These are phyloP conservation scores for Comarum palustre DNA, from an alignment of 306 rosid species.

Conservation along the genomic window DNA sequence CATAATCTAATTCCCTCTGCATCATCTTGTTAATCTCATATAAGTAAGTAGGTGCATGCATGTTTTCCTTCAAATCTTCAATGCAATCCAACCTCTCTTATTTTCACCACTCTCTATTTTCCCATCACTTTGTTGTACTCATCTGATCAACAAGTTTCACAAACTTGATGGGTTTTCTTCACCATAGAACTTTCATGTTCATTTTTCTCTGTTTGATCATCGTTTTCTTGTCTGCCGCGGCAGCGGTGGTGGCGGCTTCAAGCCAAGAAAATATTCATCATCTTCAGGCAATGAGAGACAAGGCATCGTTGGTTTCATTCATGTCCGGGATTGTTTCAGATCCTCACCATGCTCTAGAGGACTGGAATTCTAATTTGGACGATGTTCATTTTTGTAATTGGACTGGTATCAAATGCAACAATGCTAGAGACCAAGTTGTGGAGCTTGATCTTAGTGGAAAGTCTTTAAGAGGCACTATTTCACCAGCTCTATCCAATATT, in stretches of 20 bases:
- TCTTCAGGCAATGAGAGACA: conserved; percentile 34
- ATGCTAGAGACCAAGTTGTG: conserved; percentile 44
- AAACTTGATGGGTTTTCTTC: conserved; percentile 30
- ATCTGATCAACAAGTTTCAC: conserved; percentile 20
- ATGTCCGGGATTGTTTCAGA: conserved; percentile 63
- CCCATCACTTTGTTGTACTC: conserved; percentile 10
- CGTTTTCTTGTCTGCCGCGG: conserved; percentile 19
- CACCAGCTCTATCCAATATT: conserved; percentile 65
- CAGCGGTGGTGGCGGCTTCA: conserved; percentile 1
- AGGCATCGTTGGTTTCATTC: conserved; percentile 64
- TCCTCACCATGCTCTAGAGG: conserved; percentile 45
- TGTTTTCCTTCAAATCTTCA: neutral
- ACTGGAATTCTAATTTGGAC: conserved; percentile 41
- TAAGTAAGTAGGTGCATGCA: conserved; percentile 15
- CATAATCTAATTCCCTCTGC: conserved; percentile 12
- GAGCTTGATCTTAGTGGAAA: conserved; percentile 76
- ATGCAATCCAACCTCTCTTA: conserved; percentile 15
- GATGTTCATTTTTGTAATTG: conserved; percentile 59
- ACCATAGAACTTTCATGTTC: conserved; percentile 26
- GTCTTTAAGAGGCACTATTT: conserved; percentile 61
- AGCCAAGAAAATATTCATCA: conserved; percentile 24
- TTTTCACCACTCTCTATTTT: conserved; percentile 8
- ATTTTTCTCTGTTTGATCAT: conserved; percentile 27
- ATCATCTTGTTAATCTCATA: conserved; percentile 11
- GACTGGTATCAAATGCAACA: conserved; percentile 74